A percentile compares a stretch with the other conserved stretches of the same genome.
Evolutionary conservation across 352 stramenopile species (phyloP).

Genomic region (Globisporangium camurandrum): DNA sequence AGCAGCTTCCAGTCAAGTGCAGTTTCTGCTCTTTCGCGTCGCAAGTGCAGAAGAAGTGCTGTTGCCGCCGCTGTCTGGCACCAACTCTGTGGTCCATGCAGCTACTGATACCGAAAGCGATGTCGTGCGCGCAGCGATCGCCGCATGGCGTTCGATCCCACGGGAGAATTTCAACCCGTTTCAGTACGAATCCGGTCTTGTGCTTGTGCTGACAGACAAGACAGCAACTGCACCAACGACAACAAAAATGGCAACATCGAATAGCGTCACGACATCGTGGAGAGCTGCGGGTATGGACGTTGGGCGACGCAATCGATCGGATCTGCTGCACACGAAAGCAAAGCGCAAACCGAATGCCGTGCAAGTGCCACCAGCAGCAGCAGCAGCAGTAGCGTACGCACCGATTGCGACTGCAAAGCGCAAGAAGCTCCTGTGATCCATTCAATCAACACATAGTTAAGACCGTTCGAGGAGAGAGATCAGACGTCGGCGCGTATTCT

Average conservation of each 20-base stretch:
- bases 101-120: neutral
- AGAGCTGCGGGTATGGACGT: no score
- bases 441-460: no score
- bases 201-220: neutral
- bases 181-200: conserved; percentile 14
- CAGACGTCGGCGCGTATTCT: no score
- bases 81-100: neutral
- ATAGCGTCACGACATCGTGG: neutral
- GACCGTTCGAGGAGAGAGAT: no score
- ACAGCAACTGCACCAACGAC: neutral
- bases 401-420: conserved; percentile 9
- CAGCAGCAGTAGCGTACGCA: neutral
- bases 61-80: conserved; percentile 4
- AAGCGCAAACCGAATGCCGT: neutral
- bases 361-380: neutral
- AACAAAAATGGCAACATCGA: neutral
- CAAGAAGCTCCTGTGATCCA: conserved; percentile 15
- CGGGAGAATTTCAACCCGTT: conserved; percentile 27
- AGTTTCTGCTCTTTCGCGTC: conserved; percentile 26
- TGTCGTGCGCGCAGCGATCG: neutral
- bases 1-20: no score
- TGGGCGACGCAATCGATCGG: neutral
- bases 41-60: conserved; percentile 29
- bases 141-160: conserved; percentile 10
- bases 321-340: neutral